phyloP scores from a whole-genome alignment of 2,329 filamentous ascomycete species.

The Epicoccum sorghinum region DNA sequence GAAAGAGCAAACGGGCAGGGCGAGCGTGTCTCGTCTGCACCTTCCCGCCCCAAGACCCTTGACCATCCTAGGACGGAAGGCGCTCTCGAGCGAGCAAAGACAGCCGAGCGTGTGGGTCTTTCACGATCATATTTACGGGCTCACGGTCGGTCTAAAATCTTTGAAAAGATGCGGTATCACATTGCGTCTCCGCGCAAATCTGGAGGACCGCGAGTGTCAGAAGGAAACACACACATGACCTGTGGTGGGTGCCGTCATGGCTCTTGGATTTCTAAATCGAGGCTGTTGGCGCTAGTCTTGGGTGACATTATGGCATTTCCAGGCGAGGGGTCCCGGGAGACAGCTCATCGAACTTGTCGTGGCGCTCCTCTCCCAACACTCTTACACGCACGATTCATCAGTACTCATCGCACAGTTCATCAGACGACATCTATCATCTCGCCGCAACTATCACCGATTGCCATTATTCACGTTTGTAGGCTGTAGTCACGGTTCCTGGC shows the following conservation, averaged over 20 bases:
- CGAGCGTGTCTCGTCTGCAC: slow-evolving; percentile 6
- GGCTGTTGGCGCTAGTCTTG: slow-evolving; percentile 11
- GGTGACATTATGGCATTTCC: slow-evolving; percentile 8
- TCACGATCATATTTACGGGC: neutral
- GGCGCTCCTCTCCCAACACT: slow-evolving; percentile 11
- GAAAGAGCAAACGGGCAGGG: no score
- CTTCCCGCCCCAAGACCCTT: neutral
- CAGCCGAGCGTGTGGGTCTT: neutral
- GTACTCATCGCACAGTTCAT: slow-evolving; percentile 5
- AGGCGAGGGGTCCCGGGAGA: slow-evolving; percentile 8
- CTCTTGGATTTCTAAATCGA: neutral
- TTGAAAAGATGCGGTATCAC: neutral
- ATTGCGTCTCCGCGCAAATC: neutral
- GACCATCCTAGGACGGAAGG: neutral
- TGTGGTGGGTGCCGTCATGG: neutral
- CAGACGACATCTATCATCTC: neutral
- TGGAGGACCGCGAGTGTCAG: neutral
- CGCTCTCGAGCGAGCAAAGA: slow-evolving; percentile 6
- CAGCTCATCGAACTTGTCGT: slow-evolving; percentile 14
- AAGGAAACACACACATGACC: neutral
- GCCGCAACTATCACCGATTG: neutral
- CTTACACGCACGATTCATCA: slow-evolving; percentile 13
- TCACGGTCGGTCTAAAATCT: neutral
- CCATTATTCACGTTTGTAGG: slow-evolving; percentile 3
- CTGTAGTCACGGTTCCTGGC: neutral